Percentiles rank a stretch among this genome's conserved stretches.
Evolutionary conservation across 768 basidiomycete species (phyloP).

Genomic region (Sporobolomyces pararoseus): DNA sequence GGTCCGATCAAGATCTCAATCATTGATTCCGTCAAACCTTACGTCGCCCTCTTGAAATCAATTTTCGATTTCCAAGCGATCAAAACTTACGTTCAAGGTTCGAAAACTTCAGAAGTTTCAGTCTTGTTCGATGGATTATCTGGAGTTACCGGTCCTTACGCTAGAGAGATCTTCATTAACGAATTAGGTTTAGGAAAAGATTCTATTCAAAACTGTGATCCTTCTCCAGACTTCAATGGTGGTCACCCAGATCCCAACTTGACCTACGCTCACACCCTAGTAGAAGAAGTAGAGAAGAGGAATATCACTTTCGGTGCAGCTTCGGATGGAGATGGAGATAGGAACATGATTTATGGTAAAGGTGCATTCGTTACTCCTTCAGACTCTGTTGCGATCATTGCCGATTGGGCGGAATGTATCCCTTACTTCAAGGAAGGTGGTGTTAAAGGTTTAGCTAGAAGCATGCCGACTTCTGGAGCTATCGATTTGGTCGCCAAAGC

Average conservation of each 20-base stretch:
- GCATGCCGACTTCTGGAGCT: conserved; percentile 96
- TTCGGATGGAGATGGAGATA: conserved; percentile 93
- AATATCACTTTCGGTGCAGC: conserved; percentile 91
- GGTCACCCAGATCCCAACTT: conserved; percentile 98
- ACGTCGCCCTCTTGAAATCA: conserved; percentile 70
- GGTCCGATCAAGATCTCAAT: conserved; percentile 81
- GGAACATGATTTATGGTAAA: conserved; percentile 99
- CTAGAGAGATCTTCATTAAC: conserved; percentile 76
- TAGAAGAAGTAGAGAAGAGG: conserved; percentile 81
- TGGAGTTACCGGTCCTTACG: conserved; percentile 97
- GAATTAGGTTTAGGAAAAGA: conserved; percentile 72
- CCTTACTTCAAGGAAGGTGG: conserved; percentile 89
- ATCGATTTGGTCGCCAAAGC: conserved; percentile 93
- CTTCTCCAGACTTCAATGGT: conserved; percentile 93
- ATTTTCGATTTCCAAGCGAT: conserved; percentile 96
- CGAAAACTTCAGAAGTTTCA: conserved; percentile 62
- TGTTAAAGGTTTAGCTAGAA: conserved; percentile 89
- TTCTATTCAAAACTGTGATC: conserved; percentile 83
- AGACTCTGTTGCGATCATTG: conserved; percentile 97
- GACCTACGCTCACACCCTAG: conserved; percentile 91
- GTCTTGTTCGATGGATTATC: conserved; percentile 94
- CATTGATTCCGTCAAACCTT: conserved; percentile 90
- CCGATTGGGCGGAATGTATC: conserved; percentile 84
- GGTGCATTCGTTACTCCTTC: conserved; percentile 97
- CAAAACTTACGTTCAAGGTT: conserved; percentile 77